Base-by-base conservation (phyloP, 2,329 filamentous ascomycete species). In the Penicillium hordei region DNA sequence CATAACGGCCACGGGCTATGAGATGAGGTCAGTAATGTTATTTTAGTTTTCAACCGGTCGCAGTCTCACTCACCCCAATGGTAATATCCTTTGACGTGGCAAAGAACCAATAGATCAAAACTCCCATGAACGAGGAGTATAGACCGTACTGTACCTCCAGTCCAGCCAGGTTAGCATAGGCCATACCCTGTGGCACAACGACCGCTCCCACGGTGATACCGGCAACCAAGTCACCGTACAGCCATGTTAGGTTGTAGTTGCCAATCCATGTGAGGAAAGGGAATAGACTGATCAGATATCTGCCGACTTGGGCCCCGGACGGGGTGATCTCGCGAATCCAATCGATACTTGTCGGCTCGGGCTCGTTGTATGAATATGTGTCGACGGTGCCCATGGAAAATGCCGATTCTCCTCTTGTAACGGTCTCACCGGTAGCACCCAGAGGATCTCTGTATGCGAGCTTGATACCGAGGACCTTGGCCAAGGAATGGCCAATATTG, bases 31-130 rank as follows among this genome's bases (percentile, higher is more conserved):
- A 55, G 38, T 38, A 48, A 17, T 34, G 5, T 15, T 15, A n/a
- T 31, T 42, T 33, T 43, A 0, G 1, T 27, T 44, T 36, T 34
- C n/a, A 7, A n/a, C 4, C n/a, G 19, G 23, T 33, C 19, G 59
- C 25, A 36, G 23, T 15, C 43, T 54, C 27, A 63, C 61, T 59
- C 36, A 65, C 63, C n/a, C 65, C 33, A 63, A 49, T 97, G 10
- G 93, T 97, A 70, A 99, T 97, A 75, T 99, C 93, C 73, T 97
- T 99, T 15, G 93, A 97, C 0, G 94, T 99, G 34, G 93, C 94
- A 70, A 97, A 97, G 71, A 97, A 89, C 93, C 93, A 97, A 77
- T 99, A 99, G 60, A 96, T 82, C 61, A 96, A 75, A 17, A 96
- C 93, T 50, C 93, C 94, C 83, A 97, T 94, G 72, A 99, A 97